Conservation (phyloP, 2,329 filamentous ascomycete species). For the Xylogone sp. region DNA sequence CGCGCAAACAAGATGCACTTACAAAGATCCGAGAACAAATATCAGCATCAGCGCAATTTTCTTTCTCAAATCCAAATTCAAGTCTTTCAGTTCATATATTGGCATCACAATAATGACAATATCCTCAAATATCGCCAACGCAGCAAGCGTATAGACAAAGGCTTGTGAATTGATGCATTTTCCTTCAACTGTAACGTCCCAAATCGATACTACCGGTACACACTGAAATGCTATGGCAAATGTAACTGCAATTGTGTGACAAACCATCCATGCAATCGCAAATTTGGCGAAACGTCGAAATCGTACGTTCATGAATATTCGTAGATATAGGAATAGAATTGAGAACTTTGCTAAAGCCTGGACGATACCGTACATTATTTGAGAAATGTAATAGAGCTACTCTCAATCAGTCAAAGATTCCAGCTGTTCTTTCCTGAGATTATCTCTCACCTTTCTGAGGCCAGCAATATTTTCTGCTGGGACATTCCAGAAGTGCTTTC, state of each 20-base stretch:
- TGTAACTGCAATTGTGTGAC: slow-evolving; percentile 7
- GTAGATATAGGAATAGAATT: slow-evolving; percentile 16
- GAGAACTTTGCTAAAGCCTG: slow-evolving; percentile 17
- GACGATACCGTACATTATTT: slow-evolving; percentile 15
- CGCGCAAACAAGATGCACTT: slow-evolving; percentile 30
- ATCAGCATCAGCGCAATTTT: slow-evolving; percentile 63
- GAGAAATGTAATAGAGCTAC: slow-evolving; percentile 16
- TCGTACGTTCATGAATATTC: slow-evolving; percentile 11
- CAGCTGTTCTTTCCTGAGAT: not conserved
- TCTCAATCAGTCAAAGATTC: not conserved
- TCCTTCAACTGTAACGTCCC: slow-evolving; percentile 10
- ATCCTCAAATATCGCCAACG: slow-evolving; percentile 66
- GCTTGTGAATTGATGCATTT: slow-evolving; percentile 59
- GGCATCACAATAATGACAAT: slow-evolving; percentile 63
- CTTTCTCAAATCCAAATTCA: slow-evolving; percentile 60
- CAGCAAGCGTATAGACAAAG: slow-evolving; percentile 62
- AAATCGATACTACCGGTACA: slow-evolving; percentile 14
- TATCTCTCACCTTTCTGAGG: slow-evolving; percentile 11
- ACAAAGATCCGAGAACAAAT: slow-evolving; percentile 64
- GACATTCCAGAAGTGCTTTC: slow-evolving; percentile 14
- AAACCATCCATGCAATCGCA: slow-evolving; percentile 6
- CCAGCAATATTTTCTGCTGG: slow-evolving; percentile 6
- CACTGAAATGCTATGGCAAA: slow-evolving; percentile 17
- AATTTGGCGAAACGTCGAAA: slow-evolving; percentile 10
- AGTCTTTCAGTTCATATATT: slow-evolving; percentile 58